Percentiles rank a stretch among this genome's conserved stretches.
These are phyloP conservation scores for Dissophora ornata DNA, from an alignment of 192 early-diverging fungal genomes.

Conservation along the genomic window DNA sequence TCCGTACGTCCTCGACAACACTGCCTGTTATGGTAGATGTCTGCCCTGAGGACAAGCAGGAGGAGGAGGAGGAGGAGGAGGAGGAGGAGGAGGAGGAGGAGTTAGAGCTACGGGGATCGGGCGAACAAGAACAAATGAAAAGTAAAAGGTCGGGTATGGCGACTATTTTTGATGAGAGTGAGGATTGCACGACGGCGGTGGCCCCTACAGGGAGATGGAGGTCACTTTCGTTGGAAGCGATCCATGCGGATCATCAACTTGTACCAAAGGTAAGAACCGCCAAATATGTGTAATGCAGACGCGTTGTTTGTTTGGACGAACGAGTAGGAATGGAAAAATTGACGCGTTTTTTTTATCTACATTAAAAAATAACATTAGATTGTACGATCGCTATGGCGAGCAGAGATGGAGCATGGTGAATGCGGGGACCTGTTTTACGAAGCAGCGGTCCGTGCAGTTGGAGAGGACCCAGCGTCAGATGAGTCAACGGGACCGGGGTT, in stretches of 20 bases:
- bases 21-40: slow-evolving; percentile 21
- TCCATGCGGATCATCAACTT: slow-evolving; percentile 42
- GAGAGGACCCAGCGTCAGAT: slow-evolving; percentile 39
- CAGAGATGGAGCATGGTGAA: slow-evolving; percentile 33
- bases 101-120: too few relatives aligned
- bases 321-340: too few relatives aligned
- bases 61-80: slow-evolving; percentile 5
- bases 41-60: neutral
- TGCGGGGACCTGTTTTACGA: slow-evolving; percentile 36
- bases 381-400: slow-evolving; percentile 35
- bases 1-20: neutral
- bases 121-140: too few relatives aligned
- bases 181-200: neutral
- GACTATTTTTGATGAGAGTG: neutral
- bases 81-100: neutral
- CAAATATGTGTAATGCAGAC: too few relatives aligned
- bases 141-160: neutral
- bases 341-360: neutral
- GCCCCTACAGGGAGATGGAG: slow-evolving; percentile 17
- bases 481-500: slow-evolving; percentile 40
- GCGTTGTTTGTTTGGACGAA: too few relatives aligned
- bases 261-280: slow-evolving; percentile 43
- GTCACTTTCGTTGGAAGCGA: slow-evolving; percentile 16
- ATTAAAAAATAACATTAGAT: too few relatives aligned
- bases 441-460: slow-evolving; percentile 31